Conservation (phyloP, 2,329 filamentous ascomycete species). For the Ceratocystis colombiana region DNA sequence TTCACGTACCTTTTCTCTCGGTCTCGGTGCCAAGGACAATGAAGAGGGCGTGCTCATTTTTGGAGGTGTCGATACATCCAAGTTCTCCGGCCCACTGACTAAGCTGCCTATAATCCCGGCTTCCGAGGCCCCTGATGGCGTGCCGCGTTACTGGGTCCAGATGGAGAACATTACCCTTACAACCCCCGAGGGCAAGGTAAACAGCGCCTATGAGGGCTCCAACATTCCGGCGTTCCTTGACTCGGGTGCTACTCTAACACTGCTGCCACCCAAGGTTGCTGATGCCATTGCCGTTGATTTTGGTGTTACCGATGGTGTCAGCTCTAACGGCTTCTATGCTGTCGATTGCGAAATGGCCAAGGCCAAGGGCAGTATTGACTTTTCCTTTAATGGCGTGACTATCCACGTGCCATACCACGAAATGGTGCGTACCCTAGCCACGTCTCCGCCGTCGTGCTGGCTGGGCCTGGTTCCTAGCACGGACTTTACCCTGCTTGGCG, state of each 20-base stretch:
- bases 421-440: slow-evolving; percentile 31
- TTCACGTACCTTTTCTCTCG: slow-evolving; percentile 55
- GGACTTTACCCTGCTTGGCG: slow-evolving; percentile 43
- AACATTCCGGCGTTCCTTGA: slow-evolving; percentile 54
- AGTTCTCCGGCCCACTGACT: slow-evolving; percentile 50
- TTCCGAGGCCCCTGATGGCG: slow-evolving; percentile 44
- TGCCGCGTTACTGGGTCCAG: slow-evolving; percentile 44
- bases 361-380: slow-evolving; percentile 39
- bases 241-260: slow-evolving; percentile 58
- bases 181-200: slow-evolving; percentile 32
- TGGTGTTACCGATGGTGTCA: slow-evolving; percentile 34
- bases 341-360: slow-evolving; percentile 39
- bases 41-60: slow-evolving; percentile 56
- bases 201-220: slow-evolving; percentile 33
- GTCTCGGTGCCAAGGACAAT: slow-evolving; percentile 51
- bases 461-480: slow-evolving; percentile 42
- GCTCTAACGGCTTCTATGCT: slow-evolving; percentile 38
- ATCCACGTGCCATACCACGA: slow-evolving; percentile 43
- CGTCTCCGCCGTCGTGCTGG: slow-evolving; percentile 35
- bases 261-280: slow-evolving; percentile 51
- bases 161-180: slow-evolving; percentile 39
- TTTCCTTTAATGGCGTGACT: slow-evolving; percentile 40
- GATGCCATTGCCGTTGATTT: slow-evolving; percentile 42
- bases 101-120: slow-evolving; percentile 52
- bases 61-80: slow-evolving; percentile 55